Conservation (phyloP, 257 asterid species). For the Penstemon barbatus region DNA sequence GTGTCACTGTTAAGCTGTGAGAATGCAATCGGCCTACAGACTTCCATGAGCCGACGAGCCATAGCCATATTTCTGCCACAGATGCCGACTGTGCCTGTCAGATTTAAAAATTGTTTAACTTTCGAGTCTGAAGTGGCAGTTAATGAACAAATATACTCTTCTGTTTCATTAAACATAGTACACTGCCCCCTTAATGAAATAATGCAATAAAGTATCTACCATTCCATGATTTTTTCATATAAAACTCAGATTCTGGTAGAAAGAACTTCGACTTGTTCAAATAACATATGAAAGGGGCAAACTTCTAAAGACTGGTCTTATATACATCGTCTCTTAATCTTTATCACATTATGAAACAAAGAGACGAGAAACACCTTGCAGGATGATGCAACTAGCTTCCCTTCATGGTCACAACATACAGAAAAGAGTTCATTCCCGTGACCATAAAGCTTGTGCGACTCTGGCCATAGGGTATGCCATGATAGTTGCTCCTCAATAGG, state of each 20-base stretch:
- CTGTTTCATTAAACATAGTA: too few relatives aligned
- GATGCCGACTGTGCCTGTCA: slow-evolving; percentile 91
- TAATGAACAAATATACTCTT: too few relatives aligned
- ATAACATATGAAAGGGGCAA: slow-evolving; percentile 7
- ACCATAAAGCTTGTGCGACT: slow-evolving; percentile 95
- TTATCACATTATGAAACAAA: slow-evolving; percentile 1
- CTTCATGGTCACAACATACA: slow-evolving; percentile 74
- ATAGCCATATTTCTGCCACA: slow-evolving; percentile 91
- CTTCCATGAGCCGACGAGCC: slow-evolving; percentile 95
- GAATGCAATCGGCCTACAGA: slow-evolving; percentile 82
- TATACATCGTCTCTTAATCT: neutral
- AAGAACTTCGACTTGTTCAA: slow-evolving; percentile 13
- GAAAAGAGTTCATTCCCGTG: slow-evolving; percentile 94
- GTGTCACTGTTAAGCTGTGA: slow-evolving; percentile 90
- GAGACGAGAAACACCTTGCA: slow-evolving; percentile 70
- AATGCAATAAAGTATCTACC: too few relatives aligned
- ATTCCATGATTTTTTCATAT: neutral
- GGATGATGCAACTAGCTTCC: slow-evolving; percentile 87
- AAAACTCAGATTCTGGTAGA: neutral
- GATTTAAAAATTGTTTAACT: slow-evolving; percentile 7
- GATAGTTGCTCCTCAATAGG: slow-evolving; percentile 94
- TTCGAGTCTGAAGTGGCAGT: too few relatives aligned
- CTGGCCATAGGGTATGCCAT: slow-evolving; percentile 95
- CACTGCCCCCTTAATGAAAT: too few relatives aligned
- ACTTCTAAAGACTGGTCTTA: neutral